Evolutionary conservation across 768 basidiomycete genomes (phyloP).

Genomic region (Tylopilus sp.): DNA sequence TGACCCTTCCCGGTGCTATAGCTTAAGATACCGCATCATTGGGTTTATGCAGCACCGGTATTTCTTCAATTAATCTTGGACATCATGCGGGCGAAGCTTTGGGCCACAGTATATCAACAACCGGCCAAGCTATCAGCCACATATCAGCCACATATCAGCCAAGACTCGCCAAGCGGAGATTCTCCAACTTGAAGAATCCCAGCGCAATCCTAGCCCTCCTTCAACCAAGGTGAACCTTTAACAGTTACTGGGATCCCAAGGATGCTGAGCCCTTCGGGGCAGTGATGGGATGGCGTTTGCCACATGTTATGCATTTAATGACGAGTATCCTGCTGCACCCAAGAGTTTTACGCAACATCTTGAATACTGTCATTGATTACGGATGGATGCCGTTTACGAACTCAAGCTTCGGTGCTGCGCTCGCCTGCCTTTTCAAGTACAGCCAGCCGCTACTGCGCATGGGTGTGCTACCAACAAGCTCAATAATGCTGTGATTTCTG

Average conservation of each 20-base stretch:
- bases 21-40: no score
- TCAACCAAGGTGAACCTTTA: neutral
- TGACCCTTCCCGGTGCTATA: no score
- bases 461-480: no score
- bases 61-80: no score
- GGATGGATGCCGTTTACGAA: neutral
- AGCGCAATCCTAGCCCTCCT: neutral
- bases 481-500: no score
- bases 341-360: neutral
- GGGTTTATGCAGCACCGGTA: no score
- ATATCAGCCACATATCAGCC: no score
- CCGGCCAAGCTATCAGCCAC: no score
- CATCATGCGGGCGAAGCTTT: no score
- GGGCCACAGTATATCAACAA: no score
- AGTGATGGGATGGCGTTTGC: neutral
- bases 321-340: neutral
- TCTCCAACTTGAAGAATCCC: neutral
- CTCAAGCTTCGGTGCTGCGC: neutral
- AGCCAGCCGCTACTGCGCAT: no score
- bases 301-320: neutral
- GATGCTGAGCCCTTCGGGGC: neutral
- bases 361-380: neutral
- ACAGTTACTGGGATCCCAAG: neutral
- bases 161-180: no score
- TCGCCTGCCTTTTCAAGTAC: neutral